Percentiles rank a stretch among this genome's conserved stretches.
These are phyloP conservation scores for Pyronema omphalodes DNA, from an alignment of 495 filamentous ascomycete species.

Conservation along the genomic window DNA sequence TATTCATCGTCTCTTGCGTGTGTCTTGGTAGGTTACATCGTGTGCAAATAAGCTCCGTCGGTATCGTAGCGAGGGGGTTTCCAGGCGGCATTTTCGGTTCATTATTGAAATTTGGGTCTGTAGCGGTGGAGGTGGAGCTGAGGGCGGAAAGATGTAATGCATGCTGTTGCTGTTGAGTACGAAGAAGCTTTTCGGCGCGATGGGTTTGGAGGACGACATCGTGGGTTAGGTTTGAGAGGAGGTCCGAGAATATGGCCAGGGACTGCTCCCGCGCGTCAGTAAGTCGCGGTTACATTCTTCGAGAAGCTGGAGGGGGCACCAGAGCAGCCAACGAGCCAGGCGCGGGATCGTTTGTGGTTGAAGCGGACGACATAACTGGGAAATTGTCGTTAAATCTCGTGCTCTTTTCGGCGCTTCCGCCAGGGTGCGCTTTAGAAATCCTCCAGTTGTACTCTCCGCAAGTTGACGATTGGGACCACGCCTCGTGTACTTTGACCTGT, in stretches of 20 bases:
- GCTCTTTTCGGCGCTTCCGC: no score
- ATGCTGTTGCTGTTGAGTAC: conserved; percentile 17
- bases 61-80: conserved; percentile 16
- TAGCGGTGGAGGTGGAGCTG: conserved; percentile 7
- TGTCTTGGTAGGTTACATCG: conserved; percentile 20
- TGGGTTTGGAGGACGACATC: conserved; percentile 28
- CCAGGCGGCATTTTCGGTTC: conserved; percentile 1
- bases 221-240: conserved; percentile 29
- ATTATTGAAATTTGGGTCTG: conserved; percentile 3
- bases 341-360: background rate
- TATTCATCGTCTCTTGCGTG: conserved; percentile 7
- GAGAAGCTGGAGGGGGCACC: conserved; percentile 3
- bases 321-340: conserved; percentile 1
- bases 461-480: no score
- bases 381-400: no score
- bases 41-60: conserved; percentile 17
- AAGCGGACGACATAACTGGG: background rate
- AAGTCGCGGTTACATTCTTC: background rate
- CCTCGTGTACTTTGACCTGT: no score
- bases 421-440: no score
- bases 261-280: conserved; percentile 9
- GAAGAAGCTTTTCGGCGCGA: conserved; percentile 31
- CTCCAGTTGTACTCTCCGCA: no score
- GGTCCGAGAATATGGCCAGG: conserved; percentile 26
- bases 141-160: conserved; percentile 4